phyloP scores from a whole-genome alignment of 2,329 filamentous ascomycete genomes.

The Fusarium temperatum region DNA sequence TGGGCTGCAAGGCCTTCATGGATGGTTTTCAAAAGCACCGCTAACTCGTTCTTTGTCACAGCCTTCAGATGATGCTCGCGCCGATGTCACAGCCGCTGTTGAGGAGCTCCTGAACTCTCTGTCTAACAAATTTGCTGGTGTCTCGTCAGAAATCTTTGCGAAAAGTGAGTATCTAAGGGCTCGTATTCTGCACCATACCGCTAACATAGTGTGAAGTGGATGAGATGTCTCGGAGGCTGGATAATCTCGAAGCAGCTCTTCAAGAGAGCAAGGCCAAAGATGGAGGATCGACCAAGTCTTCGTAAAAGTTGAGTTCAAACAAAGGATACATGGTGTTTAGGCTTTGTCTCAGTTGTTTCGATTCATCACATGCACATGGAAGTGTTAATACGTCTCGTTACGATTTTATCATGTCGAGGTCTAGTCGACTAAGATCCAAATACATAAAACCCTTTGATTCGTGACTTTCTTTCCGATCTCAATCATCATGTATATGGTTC shows the following conservation, averaged over 20 bases:
- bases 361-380: constrained; percentile 19
- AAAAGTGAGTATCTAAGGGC: constrained; percentile 74
- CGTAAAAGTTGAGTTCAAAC: neutral
- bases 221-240: constrained; percentile 87
- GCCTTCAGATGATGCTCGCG: constrained; percentile 58
- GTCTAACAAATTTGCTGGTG: constrained; percentile 83
- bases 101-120: constrained; percentile 88
- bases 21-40: constrained; percentile 4
- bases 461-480: constrained; percentile 16
- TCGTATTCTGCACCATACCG: neutral
- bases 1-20: constrained; percentile 1
- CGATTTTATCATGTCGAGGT: constrained; percentile 29
- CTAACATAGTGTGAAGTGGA: constrained; percentile 72
- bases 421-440: constrained; percentile 30
- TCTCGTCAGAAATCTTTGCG: constrained; percentile 86
- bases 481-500: constrained; percentile 4
- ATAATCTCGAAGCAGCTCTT: constrained; percentile 81
- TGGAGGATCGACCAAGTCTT: constrained; percentile 49
- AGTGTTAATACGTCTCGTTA: constrained; percentile 8
- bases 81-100: constrained; percentile 79
- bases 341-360: constrained; percentile 21
- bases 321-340: constrained; percentile 17
- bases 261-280: constrained; percentile 63
- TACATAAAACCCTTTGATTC: constrained; percentile 26
- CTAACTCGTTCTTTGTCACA: constrained; percentile 38